A percentile compares a stretch with the other conserved stretches of the same genome.
These are phyloP conservation scores for Ustilago loliicola DNA, from an alignment of 1,284 basidiomycete species.

Conservation along the genomic window DNA sequence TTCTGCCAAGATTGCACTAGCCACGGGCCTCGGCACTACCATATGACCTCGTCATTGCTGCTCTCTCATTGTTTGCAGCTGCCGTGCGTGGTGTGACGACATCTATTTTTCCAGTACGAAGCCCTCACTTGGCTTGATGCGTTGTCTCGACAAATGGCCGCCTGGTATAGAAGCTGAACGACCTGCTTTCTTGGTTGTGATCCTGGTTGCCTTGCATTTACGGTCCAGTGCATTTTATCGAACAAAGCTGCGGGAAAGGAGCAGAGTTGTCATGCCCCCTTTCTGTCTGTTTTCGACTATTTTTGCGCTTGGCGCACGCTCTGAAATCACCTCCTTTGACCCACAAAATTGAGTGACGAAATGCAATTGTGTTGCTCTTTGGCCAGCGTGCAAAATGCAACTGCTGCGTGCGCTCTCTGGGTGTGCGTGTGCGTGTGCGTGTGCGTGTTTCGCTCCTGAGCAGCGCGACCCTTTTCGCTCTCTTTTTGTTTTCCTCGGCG, in stretches of 20 bases:
- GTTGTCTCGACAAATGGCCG: too few relatives aligned
- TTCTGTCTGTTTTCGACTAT: not conserved
- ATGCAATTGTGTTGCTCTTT: not conserved
- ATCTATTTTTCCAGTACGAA: too few relatives aligned
- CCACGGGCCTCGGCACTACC: too few relatives aligned
- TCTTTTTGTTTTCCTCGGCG: conserved; percentile 1
- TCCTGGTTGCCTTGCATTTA: not conserved
- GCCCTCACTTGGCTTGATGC: too few relatives aligned
- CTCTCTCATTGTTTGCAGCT: too few relatives aligned
- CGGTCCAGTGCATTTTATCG: not conserved
- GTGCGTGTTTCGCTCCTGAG: conserved; percentile 11
- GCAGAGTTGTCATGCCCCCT: not conserved
- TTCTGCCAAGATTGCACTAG: not conserved
- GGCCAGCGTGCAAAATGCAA: not conserved
- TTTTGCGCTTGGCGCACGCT: not conserved
- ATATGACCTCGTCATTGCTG: too few relatives aligned
- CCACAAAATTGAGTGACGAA: not conserved
- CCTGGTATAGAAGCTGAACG: too few relatives aligned
- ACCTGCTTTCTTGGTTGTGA: too few relatives aligned
- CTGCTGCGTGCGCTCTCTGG: not conserved
- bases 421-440: conserved; percentile 2
- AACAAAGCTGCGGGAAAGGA: not conserved
- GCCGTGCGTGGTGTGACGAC: too few relatives aligned
- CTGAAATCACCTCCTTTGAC: not conserved
- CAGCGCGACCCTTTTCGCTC: conserved; percentile 16